Evolutionary conservation across 2,329 filamentous ascomycete species (phyloP), one percentile per base, ranked within the genome.

Genomic region (Biscogniauxia mediterranea): DNA sequence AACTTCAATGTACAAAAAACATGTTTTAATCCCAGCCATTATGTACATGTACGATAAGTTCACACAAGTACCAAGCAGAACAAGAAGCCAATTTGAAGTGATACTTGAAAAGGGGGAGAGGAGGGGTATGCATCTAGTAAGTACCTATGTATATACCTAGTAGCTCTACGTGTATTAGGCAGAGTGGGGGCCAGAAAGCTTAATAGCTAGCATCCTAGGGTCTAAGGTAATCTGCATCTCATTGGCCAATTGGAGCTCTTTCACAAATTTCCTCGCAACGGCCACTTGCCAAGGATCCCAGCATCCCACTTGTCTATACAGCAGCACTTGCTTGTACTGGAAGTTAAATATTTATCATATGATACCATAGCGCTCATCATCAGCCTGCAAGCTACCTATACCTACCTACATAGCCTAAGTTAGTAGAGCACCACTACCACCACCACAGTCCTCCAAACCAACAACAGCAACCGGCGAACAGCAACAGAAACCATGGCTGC

Each of bases 401-500:
- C 28, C 28, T 32, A 8, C 28, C 28, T 13, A 32, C 7, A 2
- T 32, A 32, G 23, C 2, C 5, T 23, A 32, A 32, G 28, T 2
- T 9, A n/a, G n/a, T 32, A 32, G 11, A 32, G 7, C 28, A 32
- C 28, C 28, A 32, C 28, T 6, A 32, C 28, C 11, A 32, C 11
- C 11, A 32, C 28, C 11, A 32, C 28, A 54, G 21, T 46, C 46
- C 20, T 53, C n/a, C 32, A 21, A 19, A 54, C n/a, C 38, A 20
- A 23, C n/a, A 38, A 8, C 56, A 55, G n/a, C 21, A 38, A 13
- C 56, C n/a, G n/a, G n/a, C n/a, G n/a, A n/a, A n/a, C n/a, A 55
- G 19, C 20, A 56, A 52, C 54, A 51, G 60, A 6, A 15, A 56
- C 25, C 56, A 68, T 68, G 64, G 72, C 71, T 60, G 67, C 71